A percentile compares a stretch with the other conserved stretches of the same genome.
Conservation (phyloP, 257 asterid genomes). For the Solanum corneliomulleri region DNA sequence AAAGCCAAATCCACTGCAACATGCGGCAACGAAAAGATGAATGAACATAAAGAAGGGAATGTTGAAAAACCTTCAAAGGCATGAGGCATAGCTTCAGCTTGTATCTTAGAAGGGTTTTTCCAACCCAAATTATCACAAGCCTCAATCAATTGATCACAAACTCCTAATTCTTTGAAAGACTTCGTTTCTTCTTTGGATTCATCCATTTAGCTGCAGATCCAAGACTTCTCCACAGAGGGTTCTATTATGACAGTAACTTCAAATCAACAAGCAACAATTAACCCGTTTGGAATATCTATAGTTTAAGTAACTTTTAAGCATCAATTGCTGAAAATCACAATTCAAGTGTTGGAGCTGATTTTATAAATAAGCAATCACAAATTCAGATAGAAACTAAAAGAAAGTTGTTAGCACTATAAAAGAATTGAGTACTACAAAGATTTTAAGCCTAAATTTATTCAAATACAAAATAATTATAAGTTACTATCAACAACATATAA, state of each 20-base stretch:
- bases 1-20: not conserved
- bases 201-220: constrained; percentile 5
- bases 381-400: not conserved
- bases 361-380: not conserved
- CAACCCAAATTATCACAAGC: constrained; percentile 77
- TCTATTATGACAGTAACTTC: not conserved
- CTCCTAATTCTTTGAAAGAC: constrained; percentile 77
- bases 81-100: constrained; percentile 57
- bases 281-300: not conserved
- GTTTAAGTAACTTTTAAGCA: not conserved
- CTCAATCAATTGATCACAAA: constrained; percentile 43
- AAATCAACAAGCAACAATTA: not conserved
- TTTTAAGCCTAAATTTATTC: not conserved
- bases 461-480: not conserved
- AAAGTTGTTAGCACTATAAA: not conserved
- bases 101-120: constrained; percentile 67
- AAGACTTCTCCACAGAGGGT: not conserved
- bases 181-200: constrained; percentile 11
- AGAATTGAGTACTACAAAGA: not conserved
- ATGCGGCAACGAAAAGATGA: not conserved
- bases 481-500: not conserved
- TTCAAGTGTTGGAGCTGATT: not conserved
- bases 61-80: constrained; percentile 37
- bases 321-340: not conserved
- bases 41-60: not conserved